These are phyloP conservation scores for Rosa persica DNA, from an alignment of 306 rosid species.

Conservation along the genomic window DNA sequence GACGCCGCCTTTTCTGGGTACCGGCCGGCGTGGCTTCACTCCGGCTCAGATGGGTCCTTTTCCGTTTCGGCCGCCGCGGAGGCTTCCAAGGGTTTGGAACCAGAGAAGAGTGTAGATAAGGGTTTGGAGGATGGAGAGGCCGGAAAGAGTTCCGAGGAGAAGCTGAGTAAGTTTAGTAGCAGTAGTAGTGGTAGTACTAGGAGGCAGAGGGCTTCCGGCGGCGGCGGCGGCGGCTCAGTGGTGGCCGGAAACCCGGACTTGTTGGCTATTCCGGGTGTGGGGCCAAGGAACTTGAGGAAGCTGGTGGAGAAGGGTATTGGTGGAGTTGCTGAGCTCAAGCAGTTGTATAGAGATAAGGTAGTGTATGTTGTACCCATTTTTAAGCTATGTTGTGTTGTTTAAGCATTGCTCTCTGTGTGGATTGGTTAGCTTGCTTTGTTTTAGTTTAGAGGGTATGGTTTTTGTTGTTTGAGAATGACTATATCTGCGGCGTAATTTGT, in stretches of 20 bases:
- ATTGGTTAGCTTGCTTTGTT: not conserved
- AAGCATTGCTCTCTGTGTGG: not conserved
- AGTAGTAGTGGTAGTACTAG: conserved; percentile 22
- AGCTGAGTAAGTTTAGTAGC: conserved; percentile 32
- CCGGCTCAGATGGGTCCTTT: conserved; percentile 36
- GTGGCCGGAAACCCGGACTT: conserved; percentile 69
- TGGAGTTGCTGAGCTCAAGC: conserved; percentile 85
- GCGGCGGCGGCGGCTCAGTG: conserved; percentile 28
- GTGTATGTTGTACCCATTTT: not conserved
- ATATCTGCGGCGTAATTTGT: not conserved
- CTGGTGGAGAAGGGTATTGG: conserved; percentile 81
- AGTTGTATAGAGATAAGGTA: conserved; percentile 90
- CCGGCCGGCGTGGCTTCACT: conserved; percentile 40
- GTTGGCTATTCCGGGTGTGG: conserved; percentile 91
- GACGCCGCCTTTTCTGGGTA: conserved; percentile 30
- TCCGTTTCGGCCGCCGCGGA: conserved; percentile 26
- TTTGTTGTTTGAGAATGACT: not conserved
- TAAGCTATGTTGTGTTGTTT: not conserved
- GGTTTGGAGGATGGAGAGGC: conserved; percentile 19
- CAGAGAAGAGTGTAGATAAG: not conserved
- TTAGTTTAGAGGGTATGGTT: not conserved
- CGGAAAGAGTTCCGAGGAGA: conserved; percentile 33
- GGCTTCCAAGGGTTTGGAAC: conserved; percentile 13
- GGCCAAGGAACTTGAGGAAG: conserved; percentile 87
- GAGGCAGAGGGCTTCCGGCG: conserved; percentile 47